These are phyloP conservation scores for Teratosphaeria nubilosa DNA, from an alignment of 2,329 filamentous ascomycete species.

Conservation along the genomic window DNA sequence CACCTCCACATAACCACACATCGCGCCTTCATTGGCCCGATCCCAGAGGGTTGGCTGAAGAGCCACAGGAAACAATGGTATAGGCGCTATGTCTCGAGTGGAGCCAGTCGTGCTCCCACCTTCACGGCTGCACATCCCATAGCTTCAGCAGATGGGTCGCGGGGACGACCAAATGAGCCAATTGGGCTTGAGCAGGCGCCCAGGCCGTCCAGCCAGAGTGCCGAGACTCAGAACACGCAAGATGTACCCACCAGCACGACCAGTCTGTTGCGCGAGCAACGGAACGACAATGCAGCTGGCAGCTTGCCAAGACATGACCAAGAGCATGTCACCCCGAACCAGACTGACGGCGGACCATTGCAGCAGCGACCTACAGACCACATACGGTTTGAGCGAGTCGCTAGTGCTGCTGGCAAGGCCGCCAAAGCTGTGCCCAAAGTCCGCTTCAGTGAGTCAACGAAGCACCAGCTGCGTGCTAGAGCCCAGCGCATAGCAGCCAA, in stretches of 20 bases:
- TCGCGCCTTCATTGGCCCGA: constrained; percentile 55
- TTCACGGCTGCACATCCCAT: constrained; percentile 20
- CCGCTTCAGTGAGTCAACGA: constrained; percentile 22
- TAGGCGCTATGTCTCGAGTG: constrained; percentile 37
- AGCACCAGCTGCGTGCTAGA: constrained; percentile 19
- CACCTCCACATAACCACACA: constrained; percentile 53
- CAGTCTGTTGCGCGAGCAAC: constrained; percentile 18
- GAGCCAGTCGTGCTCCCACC: constrained; percentile 13
- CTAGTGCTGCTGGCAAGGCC: constrained; percentile 4
- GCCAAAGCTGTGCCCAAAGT: constrained; percentile 11
- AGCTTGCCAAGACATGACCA: neutral
- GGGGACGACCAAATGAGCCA: neutral
- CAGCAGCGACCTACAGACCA: constrained; percentile 5
- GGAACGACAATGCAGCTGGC: neutral
- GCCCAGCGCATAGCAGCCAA: constrained; percentile 20
- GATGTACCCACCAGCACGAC: constrained; percentile 15
- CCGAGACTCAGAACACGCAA: constrained; percentile 4
- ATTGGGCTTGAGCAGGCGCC: constrained; percentile 3
- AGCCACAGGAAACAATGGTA: constrained; percentile 56
- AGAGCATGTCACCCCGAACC: constrained; percentile 2
- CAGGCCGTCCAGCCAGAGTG: constrained; percentile 9
- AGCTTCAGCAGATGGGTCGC: neutral
- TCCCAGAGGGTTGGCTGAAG: constrained; percentile 55
- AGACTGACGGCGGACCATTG: constrained; percentile 3
- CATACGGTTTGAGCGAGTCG: constrained; percentile 8